Percentiles rank a stretch among this genome's conserved stretches.
These are phyloP conservation scores for Mariannaea sp. DNA, from an alignment of 2,329 filamentous ascomycete species.

Conservation along the genomic window DNA sequence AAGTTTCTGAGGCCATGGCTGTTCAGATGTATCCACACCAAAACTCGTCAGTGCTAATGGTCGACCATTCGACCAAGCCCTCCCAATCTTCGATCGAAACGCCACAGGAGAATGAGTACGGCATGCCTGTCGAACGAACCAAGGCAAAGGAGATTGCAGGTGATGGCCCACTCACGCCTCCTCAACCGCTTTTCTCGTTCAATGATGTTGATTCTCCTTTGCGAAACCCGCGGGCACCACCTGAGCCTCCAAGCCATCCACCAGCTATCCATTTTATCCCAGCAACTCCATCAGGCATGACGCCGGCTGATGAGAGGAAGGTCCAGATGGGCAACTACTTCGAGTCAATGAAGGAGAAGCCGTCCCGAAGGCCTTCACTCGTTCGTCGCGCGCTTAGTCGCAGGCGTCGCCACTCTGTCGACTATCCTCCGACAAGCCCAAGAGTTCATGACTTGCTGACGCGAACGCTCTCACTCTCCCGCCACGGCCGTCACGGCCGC, in stretches of 20 bases:
- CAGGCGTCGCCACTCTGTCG: constrained; percentile 50
- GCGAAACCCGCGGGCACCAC: constrained; percentile 64
- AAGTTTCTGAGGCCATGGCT: constrained; percentile 66
- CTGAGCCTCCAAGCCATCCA: constrained; percentile 52
- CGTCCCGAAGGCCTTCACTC: constrained; percentile 54
- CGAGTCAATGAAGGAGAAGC: constrained; percentile 52
- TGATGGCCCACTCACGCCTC: constrained; percentile 55
- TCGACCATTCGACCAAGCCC: constrained; percentile 59
- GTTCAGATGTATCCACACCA: constrained; percentile 68
- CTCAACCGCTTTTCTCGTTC: constrained; percentile 53
- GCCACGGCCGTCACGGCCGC: constrained; percentile 42
- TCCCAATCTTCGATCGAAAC: constrained; percentile 50
- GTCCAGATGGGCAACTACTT: constrained; percentile 60
- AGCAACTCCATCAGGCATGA: constrained; percentile 64
- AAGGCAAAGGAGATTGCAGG: constrained; percentile 47
- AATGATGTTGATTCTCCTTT: constrained; percentile 65
- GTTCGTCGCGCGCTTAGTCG: constrained; percentile 59
- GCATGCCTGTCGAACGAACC: constrained; percentile 41
- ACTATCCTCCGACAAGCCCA: constrained; percentile 49
- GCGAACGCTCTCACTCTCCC: constrained; percentile 60
- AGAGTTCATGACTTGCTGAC: constrained; percentile 51
- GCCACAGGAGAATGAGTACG: constrained; percentile 29
- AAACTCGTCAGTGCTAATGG: constrained; percentile 66
- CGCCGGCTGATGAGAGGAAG: constrained; percentile 58
- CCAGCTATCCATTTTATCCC: constrained; percentile 63